A percentile compares a stretch with the other conserved stretches of the same genome.
These are phyloP conservation scores for Colletotrichum cordylinicola DNA, from an alignment of 2,329 filamentous ascomycete species.

Conservation along the genomic window DNA sequence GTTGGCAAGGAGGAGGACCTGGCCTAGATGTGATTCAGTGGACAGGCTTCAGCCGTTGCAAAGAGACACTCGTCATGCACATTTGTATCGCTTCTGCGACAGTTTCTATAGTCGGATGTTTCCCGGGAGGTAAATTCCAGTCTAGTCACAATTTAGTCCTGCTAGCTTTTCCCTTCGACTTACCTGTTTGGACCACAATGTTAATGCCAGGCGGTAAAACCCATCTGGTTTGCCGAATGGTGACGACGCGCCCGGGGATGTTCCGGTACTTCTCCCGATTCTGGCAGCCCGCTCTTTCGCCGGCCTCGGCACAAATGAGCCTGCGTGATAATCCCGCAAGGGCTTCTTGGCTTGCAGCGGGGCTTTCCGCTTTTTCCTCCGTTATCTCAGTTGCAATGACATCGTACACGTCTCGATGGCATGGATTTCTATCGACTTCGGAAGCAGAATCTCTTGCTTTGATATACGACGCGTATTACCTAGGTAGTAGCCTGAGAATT, in stretches of 20 bases:
- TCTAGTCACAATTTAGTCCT: too few species aligned
- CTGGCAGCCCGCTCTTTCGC: neutral
- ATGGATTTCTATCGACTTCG: neutral
- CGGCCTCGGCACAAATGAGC: neutral
- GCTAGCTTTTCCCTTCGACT: too few species aligned
- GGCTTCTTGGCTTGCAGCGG: neutral
- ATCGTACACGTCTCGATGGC: neutral
- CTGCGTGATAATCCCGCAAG: neutral
- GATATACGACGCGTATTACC: neutral
- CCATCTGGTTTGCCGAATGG: neutral
- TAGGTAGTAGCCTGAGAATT: neutral
- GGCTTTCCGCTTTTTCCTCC: neutral
- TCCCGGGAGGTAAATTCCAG: too few species aligned
- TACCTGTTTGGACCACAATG: too few species aligned
- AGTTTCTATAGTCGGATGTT: too few species aligned
- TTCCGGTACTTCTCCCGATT: neutral
- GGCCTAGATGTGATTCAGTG: neutral
- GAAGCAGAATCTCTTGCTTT: accelerated
- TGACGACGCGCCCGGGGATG: neutral
- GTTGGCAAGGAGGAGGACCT: neutral
- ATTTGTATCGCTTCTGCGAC: too few species aligned
- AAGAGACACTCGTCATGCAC: too few species aligned
- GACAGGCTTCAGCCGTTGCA: too few species aligned
- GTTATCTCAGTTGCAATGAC: neutral
- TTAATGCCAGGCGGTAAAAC: neutral